Evolutionary conservation across 2,329 filamentous ascomycete species (phyloP).

Genomic region (Penicillium fuscoglaucum): DNA sequence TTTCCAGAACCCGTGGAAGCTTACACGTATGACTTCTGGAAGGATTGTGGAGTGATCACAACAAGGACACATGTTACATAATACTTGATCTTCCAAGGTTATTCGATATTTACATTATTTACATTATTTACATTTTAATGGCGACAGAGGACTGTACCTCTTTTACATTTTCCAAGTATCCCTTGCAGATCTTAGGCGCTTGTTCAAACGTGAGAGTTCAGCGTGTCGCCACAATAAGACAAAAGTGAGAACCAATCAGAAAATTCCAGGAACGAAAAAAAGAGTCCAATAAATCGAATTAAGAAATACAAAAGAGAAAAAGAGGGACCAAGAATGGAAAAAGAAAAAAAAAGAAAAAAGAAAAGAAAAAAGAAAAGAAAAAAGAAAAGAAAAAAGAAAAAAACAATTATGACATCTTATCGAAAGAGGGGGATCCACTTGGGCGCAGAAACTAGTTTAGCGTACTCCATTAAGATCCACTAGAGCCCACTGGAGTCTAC

Average conservation of each 20-base stretch:
- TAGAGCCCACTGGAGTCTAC: background rate
- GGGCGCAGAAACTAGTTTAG: constrained; percentile 9
- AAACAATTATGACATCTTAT: constrained; percentile 13
- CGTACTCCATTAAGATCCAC: background rate
- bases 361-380: background rate
- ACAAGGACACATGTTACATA: constrained; percentile 6
- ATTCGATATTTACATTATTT: background rate
- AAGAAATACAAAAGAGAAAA: background rate
- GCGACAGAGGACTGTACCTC: background rate
- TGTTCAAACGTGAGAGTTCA: constrained; percentile 13
- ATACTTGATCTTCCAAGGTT: background rate
- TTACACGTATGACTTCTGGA: constrained; percentile 12
- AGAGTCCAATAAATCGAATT: background rate
- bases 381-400: background rate
- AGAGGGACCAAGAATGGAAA: background rate
- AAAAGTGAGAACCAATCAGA: background rate
- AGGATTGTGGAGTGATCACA: constrained; percentile 5
- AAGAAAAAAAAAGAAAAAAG: background rate
- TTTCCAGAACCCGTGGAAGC: constrained; percentile 11
- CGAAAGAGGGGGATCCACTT: constrained; percentile 6
- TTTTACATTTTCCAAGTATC: background rate
- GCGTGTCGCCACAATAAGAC: constrained; percentile 1
- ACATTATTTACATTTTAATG: background rate
- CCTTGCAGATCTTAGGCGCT: constrained; percentile 12
- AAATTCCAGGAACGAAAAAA: background rate